A percentile compares a stretch with the other conserved stretches of the same genome.
These are phyloP conservation scores for Leccinum proximum DNA, from an alignment of 1,284 basidiomycete species.

Conservation along the genomic window DNA sequence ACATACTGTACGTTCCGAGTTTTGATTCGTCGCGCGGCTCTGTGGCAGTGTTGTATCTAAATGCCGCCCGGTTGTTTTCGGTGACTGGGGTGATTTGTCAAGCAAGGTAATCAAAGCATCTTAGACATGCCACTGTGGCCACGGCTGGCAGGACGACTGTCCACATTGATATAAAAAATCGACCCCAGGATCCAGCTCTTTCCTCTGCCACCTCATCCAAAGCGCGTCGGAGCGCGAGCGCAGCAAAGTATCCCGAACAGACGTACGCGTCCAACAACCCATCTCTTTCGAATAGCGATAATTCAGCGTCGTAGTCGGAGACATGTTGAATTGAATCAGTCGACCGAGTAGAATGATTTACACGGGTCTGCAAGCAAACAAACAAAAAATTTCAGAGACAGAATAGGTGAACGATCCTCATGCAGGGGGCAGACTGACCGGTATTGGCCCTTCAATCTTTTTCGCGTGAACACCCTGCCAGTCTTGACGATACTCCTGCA, in stretches of 20 bases:
- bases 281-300: conserved; percentile 48
- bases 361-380: conserved; percentile 44
- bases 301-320: conserved; percentile 47
- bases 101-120: too few species aligned
- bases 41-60: too few species aligned
- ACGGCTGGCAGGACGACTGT: too few species aligned
- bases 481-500: conserved; percentile 71
- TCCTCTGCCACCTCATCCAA: too few species aligned
- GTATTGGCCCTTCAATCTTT: conserved; percentile 66
- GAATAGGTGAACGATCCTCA: neutral
- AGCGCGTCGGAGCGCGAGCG: conserved; percentile 50
- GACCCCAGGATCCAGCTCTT: too few species aligned
- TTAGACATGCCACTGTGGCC: too few species aligned
- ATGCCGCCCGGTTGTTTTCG: too few species aligned
- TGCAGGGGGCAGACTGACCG: conserved; percentile 43
- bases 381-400: neutral
- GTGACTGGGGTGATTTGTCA: too few species aligned
- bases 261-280: conserved; percentile 73
- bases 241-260: conserved; percentile 75
- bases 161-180: too few species aligned
- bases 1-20: too few species aligned
- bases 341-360: conserved; percentile 67
- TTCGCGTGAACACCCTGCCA: conserved; percentile 68
- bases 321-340: conserved; percentile 61
- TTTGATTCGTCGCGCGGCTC: too few species aligned